Conservation (phyloP, 78 protist genomes). For the Parvularia atlantis region DNA sequence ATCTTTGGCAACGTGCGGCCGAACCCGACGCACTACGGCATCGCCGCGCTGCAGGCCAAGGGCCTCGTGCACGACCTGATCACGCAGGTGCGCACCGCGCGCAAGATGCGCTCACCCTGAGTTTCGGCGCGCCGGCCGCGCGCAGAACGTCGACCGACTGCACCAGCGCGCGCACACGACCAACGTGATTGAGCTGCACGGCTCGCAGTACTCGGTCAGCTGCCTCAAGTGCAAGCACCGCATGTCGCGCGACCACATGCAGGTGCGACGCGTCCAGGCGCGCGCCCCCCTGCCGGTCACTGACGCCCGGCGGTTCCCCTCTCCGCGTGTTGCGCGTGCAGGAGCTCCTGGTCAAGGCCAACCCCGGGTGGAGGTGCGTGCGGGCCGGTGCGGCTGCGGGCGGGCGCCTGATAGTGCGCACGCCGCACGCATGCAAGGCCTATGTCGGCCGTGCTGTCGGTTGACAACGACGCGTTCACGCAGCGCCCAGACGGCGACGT, state of each 20-base stretch:
- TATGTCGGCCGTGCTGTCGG: background rate
- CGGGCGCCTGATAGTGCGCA: too few species aligned
- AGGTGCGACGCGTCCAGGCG: too few species aligned
- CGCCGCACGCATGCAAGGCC: background rate
- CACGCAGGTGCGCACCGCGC: slow-evolving; percentile 15
- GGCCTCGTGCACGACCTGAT: background rate
- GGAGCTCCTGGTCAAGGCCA: background rate
- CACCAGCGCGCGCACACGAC: slow-evolving; percentile 4
- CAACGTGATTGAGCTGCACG: slow-evolving; percentile 22
- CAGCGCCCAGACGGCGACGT: slow-evolving; percentile 34
- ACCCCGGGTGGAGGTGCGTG: background rate
- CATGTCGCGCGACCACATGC: too few species aligned
- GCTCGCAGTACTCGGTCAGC: background rate
- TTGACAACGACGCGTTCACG: background rate
- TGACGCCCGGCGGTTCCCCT: background rate
- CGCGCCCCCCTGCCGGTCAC: too few species aligned
- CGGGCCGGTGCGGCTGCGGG: background rate
- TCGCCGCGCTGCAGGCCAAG: background rate
- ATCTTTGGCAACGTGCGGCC: background rate
- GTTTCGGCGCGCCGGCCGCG: background rate
- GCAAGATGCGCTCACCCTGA: background rate
- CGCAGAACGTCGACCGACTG: slow-evolving; percentile 28
- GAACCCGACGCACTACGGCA: slow-evolving; percentile 7
- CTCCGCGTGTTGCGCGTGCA: background rate
- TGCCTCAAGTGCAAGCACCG: slow-evolving; percentile 21